A percentile compares a stretch with the other conserved stretches of the same genome.
Evolutionary conservation across 2,329 filamentous ascomycete species (phyloP).

Genomic region (Aspergillus fructus): DNA sequence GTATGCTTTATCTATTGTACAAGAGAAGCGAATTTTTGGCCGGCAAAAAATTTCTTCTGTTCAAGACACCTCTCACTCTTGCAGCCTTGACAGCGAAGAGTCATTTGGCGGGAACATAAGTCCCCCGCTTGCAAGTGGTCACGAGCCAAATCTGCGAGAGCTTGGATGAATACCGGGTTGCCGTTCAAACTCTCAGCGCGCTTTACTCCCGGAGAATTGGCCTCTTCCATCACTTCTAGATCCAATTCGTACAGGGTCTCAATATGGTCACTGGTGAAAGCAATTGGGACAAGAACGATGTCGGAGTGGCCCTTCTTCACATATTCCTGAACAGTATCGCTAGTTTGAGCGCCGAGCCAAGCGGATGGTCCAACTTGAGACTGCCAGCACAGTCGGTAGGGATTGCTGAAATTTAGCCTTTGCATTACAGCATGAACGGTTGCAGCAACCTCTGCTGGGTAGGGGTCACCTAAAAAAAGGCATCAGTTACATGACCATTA

Average conservation of each 20-base stretch:
- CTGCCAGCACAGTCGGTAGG: constrained; percentile 94
- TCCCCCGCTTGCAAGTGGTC: constrained; percentile 70
- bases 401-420: constrained; percentile 80
- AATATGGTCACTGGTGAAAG: constrained; percentile 98
- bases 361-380: constrained; percentile 94
- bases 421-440: constrained; percentile 98
- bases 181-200: constrained; percentile 90
- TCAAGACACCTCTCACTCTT: constrained; percentile 84
- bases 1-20: constrained; percentile 31
- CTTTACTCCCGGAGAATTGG: constrained; percentile 75
- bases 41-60: constrained; percentile 64
- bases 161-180: constrained; percentile 84
- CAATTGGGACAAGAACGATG: constrained; percentile 87
- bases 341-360: constrained; percentile 94
- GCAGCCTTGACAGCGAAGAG: constrained; percentile 87
- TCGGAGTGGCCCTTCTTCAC: constrained; percentile 90
- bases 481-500: constrained; percentile 2
- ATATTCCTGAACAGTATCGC: constrained; percentile 82
- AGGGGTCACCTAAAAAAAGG: constrained; percentile 69
- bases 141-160: constrained; percentile 82
- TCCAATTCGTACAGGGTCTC: constrained; percentile 95
- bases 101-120: constrained; percentile 81
- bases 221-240: constrained; percentile 87
- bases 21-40: constrained; percentile 35
- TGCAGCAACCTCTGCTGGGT: constrained; percentile 91